A percentile compares a stretch with the other conserved stretches of the same genome.
Conservation (phyloP, 352 stramenopile species). For the Phytophthora parvispora region DNA sequence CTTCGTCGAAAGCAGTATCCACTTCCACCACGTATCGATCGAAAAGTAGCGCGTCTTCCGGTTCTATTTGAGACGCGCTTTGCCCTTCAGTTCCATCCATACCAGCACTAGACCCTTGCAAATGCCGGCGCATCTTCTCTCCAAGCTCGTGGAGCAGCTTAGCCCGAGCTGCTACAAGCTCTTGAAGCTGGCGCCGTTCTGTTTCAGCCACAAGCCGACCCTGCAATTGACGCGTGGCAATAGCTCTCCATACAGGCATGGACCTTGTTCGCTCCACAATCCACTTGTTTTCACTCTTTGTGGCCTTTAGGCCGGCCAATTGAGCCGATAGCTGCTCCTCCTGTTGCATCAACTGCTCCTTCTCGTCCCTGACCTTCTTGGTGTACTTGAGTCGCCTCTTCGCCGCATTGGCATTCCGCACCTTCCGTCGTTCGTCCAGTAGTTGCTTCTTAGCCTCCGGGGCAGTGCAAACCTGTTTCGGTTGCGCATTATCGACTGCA, state of each 20-base stretch:
- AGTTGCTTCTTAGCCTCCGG: no score
- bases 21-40: conserved; percentile 22
- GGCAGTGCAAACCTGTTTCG: no score
- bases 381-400: no score
- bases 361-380: no score
- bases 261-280: no score
- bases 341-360: no score
- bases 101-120: neutral
- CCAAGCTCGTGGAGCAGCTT: conserved; percentile 18
- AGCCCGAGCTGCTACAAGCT: conserved; percentile 2
- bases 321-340: no score
- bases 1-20: conserved; percentile 9
- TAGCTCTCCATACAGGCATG: conserved; percentile 22
- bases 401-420: no score
- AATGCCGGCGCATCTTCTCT: conserved; percentile 6
- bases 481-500: no score
- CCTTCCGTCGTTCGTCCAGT: no score
- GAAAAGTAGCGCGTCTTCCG: conserved; percentile 17
- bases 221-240: conserved; percentile 24
- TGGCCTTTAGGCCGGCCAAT: no score
- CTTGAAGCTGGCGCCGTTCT: conserved; percentile 14
- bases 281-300: no score
- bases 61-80: neutral
- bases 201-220: conserved; percentile 14
- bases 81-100: neutral